A percentile compares a stretch with the other conserved stretches of the same genome.
Evolutionary conservation across 768 basidiomycete species (phyloP).

Genomic region (Arthromyces matolae): DNA sequence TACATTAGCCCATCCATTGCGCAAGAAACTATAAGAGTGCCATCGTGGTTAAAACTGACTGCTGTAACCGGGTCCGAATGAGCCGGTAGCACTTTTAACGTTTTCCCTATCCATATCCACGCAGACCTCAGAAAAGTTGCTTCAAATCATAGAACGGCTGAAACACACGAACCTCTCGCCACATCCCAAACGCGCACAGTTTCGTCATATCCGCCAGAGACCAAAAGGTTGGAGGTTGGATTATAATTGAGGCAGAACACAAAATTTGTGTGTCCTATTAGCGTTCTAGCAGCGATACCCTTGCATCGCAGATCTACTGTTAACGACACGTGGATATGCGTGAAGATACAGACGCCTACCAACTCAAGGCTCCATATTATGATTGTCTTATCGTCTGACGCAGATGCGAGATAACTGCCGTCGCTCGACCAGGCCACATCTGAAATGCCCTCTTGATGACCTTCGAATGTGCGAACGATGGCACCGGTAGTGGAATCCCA

Average conservation of each 20-base stretch:
- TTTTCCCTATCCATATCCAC: slow-evolving; percentile 50
- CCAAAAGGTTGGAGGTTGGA: slow-evolving; percentile 84
- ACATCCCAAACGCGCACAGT: slow-evolving; percentile 97
- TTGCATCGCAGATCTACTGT: slow-evolving; percentile 24
- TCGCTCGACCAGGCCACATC: slow-evolving; percentile 89
- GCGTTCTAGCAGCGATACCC: slow-evolving; percentile 58
- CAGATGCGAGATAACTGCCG: slow-evolving; percentile 80
- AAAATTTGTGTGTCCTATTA: slow-evolving; percentile 88
- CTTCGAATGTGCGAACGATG: slow-evolving; percentile 66
- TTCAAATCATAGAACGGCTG: not conserved
- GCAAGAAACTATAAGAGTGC: slow-evolving; percentile 90
- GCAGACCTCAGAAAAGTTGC: not conserved
- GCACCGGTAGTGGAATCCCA: slow-evolving; percentile 76
- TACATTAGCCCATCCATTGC: slow-evolving; percentile 98
- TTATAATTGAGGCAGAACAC: slow-evolving; percentile 94
- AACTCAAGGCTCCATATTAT: slow-evolving; percentile 78
- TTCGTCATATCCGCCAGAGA: slow-evolving; percentile 94
- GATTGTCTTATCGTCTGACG: slow-evolving; percentile 90
- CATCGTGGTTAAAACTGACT: slow-evolving; percentile 91
- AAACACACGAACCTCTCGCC: slow-evolving; percentile 57
- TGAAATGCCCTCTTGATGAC: slow-evolving; percentile 81
- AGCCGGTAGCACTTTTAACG: slow-evolving; percentile 86
- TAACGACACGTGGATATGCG: slow-evolving; percentile 10
- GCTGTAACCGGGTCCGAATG: slow-evolving; percentile 97
- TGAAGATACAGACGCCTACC: slow-evolving; percentile 32